These are phyloP conservation scores for Cyathus striatus DNA, from an alignment of 768 basidiomycete species.

Conservation along the genomic window DNA sequence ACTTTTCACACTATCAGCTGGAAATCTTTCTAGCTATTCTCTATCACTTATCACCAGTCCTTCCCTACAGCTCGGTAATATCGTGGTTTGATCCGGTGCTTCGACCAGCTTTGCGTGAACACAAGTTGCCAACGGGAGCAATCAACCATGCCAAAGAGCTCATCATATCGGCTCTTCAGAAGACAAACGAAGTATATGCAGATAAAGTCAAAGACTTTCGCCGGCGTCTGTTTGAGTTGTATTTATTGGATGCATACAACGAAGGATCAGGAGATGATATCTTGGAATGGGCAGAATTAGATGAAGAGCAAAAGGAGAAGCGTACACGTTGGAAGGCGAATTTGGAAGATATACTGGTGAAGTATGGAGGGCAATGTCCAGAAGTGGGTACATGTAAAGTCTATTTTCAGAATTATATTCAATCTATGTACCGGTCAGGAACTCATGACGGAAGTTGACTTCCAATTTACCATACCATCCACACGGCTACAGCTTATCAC, in stretches of 20 bases:
- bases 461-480: conserved; percentile 54
- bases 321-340: conserved; percentile 71
- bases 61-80: conserved; percentile 63
- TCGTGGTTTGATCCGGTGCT: conserved; percentile 83
- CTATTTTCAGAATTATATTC: neutral
- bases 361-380: conserved; percentile 57
- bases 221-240: conserved; percentile 65
- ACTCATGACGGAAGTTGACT: conserved; percentile 62
- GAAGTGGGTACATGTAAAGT: conserved; percentile 42
- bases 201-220: conserved; percentile 61
- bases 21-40: conserved; percentile 67
- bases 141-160: conserved; percentile 69
- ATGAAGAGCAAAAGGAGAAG: conserved; percentile 54
- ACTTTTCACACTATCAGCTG: conserved; percentile 53
- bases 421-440: conserved; percentile 38
- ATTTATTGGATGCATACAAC: conserved; percentile 72
- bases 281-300: conserved; percentile 68
- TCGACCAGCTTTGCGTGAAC: conserved; percentile 73
- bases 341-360: conserved; percentile 69
- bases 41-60: conserved; percentile 53
- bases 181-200: conserved; percentile 35
- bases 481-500: conserved; percentile 67
- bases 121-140: conserved; percentile 53
- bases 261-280: conserved; percentile 71
- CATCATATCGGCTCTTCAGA: conserved; percentile 55